Conservation (phyloP, 164 flowering plant species). For the Amborella trichopoda region DNA sequence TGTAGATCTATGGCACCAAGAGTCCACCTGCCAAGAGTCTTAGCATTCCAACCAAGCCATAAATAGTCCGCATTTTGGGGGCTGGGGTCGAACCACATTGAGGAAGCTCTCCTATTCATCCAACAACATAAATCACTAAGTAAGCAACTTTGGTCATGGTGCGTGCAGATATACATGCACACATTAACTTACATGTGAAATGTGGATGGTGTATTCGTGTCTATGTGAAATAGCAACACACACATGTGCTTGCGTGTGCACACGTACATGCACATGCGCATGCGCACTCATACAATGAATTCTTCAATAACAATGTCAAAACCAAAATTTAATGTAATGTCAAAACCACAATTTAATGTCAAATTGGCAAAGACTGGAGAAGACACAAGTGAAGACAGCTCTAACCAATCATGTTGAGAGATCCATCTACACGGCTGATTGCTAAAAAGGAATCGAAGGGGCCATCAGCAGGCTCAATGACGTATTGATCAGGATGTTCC, state of each 20-base stretch:
- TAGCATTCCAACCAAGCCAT: constrained; percentile 77
- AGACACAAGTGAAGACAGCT: background rate
- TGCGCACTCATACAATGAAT: background rate
- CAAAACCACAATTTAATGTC: background rate
- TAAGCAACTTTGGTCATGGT: too few species aligned
- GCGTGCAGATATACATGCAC: too few species aligned
- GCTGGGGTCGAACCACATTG: constrained; percentile 39
- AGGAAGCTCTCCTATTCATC: constrained; percentile 51
- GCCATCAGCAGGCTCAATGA: constrained; percentile 89
- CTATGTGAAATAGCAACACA: too few species aligned
- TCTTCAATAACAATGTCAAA: background rate
- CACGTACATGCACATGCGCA: too few species aligned
- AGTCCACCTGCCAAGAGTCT: constrained; percentile 78
- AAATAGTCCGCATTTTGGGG: constrained; percentile 66
- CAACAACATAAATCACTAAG: constrained; percentile 1
- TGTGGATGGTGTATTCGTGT: too few species aligned
- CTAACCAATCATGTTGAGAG: constrained; percentile 65
- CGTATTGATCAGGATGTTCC: constrained; percentile 87
- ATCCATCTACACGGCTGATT: constrained; percentile 68
- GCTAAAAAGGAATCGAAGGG: constrained; percentile 42
- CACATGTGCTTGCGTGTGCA: too few species aligned
- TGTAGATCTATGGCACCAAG: background rate
- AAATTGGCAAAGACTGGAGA: background rate
- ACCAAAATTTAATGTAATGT: background rate
- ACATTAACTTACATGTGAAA: too few species aligned